Evolutionary conservation across 2,329 filamentous ascomycete genomes (phyloP).

Genomic region (Sporothrix brasiliensis): DNA sequence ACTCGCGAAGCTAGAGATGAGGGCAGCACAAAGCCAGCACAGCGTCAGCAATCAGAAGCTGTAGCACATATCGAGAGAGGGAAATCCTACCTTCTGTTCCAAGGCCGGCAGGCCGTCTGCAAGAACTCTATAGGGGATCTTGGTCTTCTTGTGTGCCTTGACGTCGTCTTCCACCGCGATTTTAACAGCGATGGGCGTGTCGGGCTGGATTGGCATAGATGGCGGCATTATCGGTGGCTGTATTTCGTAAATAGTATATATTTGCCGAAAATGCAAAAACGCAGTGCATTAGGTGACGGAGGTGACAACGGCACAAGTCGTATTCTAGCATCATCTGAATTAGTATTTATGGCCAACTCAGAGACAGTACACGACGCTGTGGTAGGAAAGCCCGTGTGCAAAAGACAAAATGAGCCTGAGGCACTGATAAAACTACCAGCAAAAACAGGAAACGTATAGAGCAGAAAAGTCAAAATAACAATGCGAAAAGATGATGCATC

Average conservation of each 20-base stretch:
- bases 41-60: not conserved
- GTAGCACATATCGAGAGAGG: not conserved
- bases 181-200: conserved; percentile 84
- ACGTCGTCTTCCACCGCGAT: conserved; percentile 78
- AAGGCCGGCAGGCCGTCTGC: conserved; percentile 63
- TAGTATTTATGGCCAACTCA: no score
- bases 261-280: no score
- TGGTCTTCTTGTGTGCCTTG: conserved; percentile 61
- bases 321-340: no score
- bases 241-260: not conserved
- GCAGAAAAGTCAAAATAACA: no score
- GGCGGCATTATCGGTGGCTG: conserved; percentile 40
- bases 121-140: conserved; percentile 74
- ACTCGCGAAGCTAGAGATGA: conserved; percentile 64
- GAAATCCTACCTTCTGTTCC: conserved; percentile 75
- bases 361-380: no score
- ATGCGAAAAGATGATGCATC: no score
- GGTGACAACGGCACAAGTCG: no score
- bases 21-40: not conserved
- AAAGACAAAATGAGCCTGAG: no score
- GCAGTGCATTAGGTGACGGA: no score
- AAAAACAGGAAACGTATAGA: no score
- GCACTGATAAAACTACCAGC: no score
- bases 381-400: no score
- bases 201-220: conserved; percentile 49